Evolutionary conservation across 2,329 filamentous ascomycete species (phyloP).

Genomic region (Metarhizium rileyi): DNA sequence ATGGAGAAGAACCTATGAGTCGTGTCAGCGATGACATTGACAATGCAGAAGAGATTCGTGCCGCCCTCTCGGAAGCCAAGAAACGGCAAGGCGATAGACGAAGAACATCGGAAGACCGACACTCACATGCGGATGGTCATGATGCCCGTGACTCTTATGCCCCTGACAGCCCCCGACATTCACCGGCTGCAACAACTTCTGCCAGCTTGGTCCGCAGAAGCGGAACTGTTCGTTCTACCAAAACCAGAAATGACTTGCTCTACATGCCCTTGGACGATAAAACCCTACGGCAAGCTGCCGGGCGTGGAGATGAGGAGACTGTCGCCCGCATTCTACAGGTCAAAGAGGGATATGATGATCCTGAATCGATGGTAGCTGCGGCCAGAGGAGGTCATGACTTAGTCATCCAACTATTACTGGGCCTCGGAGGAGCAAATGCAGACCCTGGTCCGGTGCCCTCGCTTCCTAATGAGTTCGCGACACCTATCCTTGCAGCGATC

Average conservation of each 20-base stretch:
- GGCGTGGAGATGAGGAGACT: conserved; percentile 51
- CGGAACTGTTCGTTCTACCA: conserved; percentile 49
- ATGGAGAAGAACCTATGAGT: conserved; percentile 85
- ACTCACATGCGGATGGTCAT: conserved; percentile 33
- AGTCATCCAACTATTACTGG: conserved; percentile 69
- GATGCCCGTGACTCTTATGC: conserved; percentile 44
- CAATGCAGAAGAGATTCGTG: conserved; percentile 70
- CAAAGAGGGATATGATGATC: conserved; percentile 56
- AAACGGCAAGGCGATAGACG: conserved; percentile 44
- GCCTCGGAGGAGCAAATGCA: conserved; percentile 53
- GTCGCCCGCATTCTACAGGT: conserved; percentile 53
- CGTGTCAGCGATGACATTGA: conserved; percentile 67
- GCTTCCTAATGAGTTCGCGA: conserved; percentile 62
- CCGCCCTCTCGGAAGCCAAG: conserved; percentile 50
- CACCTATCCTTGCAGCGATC: conserved; percentile 89
- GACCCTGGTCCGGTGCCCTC: conserved; percentile 59
- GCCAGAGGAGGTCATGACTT: conserved; percentile 86
- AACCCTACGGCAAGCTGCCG: conserved; percentile 49
- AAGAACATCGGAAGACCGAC: conserved; percentile 49
- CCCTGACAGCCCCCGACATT: conserved; percentile 48
- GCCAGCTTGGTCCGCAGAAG: conserved; percentile 35
- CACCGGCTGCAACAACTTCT: conserved; percentile 33
- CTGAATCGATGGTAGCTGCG: conserved; percentile 81
- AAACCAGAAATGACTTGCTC: conserved; percentile 53
- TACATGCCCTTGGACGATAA: conserved; percentile 56